Evolutionary conservation across 768 basidiomycete genomes (phyloP), one percentile per base, ranked within the genome.

Genomic region (Suillus tomentosus): DNA sequence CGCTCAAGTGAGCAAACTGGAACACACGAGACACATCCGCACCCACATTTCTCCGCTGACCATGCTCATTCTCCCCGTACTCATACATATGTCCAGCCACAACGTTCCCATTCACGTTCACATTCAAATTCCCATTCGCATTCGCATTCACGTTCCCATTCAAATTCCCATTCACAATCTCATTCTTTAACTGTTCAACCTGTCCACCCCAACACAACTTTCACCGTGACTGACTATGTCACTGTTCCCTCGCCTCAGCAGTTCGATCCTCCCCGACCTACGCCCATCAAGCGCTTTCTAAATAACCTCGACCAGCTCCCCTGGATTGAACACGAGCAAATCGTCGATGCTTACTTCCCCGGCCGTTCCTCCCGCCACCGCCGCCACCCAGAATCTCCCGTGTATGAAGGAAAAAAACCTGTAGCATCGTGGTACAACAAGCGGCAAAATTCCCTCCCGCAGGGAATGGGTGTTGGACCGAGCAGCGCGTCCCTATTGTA

Each of bases 291-390:
- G 7, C 70, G 75, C 15, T 77, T 84, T 58, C 56, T 80, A 10
- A 60, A 69, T 3, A 68, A 68, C 6, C n/a, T 84, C 15, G 76
- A 80, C 36, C 65, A 67, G 0, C 74, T 85, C 1, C 84, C 84
- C 3, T 84, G 84, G 84, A 67, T 82, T 1, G 73, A 78, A 0
- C 67, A 72, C 0, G 72, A 75, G 3, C 79, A 82, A 43, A 78
- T 81, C 55, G 82, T 82, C 3, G 74, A 75, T 24, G 79, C 80
- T 64, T 83, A 84, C 66, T 73, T 81, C 62, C 82, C 83, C 0
- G 78, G 78, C 2, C 34, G 55, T 42, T 73, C 63, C 2, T 65
- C 66, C 11, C 68, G 75, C 11, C 66, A 66, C 43, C 66, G 56
- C 15, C 37, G 62, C 7, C 42, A 37, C 17, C n/a, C 43, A 62